phyloP scores from a whole-genome alignment of 2,329 filamentous ascomycete species.

The Fusarium buxicola region DNA sequence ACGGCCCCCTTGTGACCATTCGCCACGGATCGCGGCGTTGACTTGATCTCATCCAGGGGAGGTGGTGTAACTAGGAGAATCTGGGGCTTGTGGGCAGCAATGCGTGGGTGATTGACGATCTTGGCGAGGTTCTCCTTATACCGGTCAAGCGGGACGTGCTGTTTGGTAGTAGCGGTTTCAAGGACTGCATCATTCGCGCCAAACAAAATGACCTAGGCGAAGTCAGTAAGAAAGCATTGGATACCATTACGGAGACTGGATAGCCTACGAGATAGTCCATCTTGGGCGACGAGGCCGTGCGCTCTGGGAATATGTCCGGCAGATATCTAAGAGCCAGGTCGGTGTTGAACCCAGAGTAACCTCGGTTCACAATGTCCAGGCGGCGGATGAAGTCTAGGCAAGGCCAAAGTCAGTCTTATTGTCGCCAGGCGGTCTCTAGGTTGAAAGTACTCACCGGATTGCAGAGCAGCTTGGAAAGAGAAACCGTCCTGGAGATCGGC shows the following conservation, averaged over 20 bases:
- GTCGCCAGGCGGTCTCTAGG: not conserved
- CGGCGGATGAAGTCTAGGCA: conserved; percentile 76
- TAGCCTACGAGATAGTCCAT: conserved; percentile 74
- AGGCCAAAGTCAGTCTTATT: conserved; percentile 12
- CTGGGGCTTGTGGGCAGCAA: conserved; percentile 76
- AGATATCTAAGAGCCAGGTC: conserved; percentile 77
- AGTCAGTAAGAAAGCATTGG: conserved; percentile 31
- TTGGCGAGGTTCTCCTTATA: conserved; percentile 78
- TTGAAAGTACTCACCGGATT: conserved; percentile 66
- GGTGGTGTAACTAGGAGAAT: conserved; percentile 86
- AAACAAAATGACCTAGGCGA: conserved; percentile 77
- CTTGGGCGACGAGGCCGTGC: conserved; percentile 62
- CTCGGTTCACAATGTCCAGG: conserved; percentile 89
- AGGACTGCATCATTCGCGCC: conserved; percentile 92
- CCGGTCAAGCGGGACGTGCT: conserved; percentile 81
- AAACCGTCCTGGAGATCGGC: conserved; percentile 74
- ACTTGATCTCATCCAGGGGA: conserved; percentile 81
- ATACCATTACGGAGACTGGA: not conserved
- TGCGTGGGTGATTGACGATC: conserved; percentile 78
- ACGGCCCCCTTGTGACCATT: conserved; percentile 58
- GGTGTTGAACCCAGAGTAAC: conserved; percentile 88
- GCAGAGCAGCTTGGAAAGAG: conserved; percentile 78
- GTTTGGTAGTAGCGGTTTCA: conserved; percentile 69
- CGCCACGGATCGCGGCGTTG: conserved; percentile 60
- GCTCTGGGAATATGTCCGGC: conserved; percentile 76